These are phyloP conservation scores for Oldenlandia corymbosa DNA, from an alignment of 257 asterid genomes.

Conservation along the genomic window DNA sequence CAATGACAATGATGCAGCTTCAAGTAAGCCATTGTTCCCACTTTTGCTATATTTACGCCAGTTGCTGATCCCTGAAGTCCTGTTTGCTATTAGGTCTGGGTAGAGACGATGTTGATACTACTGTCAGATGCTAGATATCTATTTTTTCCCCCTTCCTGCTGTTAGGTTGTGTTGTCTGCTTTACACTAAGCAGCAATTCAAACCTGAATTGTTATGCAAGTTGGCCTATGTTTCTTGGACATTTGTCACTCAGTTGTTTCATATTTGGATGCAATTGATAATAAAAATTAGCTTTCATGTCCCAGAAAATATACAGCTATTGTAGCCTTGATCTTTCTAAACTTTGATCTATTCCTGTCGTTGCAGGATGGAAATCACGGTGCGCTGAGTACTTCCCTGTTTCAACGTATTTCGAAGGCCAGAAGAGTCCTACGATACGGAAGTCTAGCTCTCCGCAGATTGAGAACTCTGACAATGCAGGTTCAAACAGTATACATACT, in stretches of 20 bases:
- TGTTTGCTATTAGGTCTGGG: conserved; percentile 5
- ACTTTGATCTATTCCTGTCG: neutral
- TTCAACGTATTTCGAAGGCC: conserved; percentile 74
- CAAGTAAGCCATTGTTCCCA: conserved; percentile 37
- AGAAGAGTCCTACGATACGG: conserved; percentile 52
- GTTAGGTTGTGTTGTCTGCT: neutral
- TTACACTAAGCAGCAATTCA: neutral
- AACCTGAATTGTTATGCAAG: neutral
- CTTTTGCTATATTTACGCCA: neutral
- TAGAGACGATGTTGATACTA: neutral
- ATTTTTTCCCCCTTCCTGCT: neutral
- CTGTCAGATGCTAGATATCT: neutral
- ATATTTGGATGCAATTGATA: neutral
- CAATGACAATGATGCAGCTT: conserved; percentile 65
- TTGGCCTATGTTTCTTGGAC: neutral
- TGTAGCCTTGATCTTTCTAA: too few relatives aligned
- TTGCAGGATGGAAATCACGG: conserved; percentile 74
- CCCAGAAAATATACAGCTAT: neutral
- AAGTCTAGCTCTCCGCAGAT: conserved; percentile 32
- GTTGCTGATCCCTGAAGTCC: neutral
- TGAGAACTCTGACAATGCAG: conserved; percentile 48
- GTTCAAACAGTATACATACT: conserved; percentile 21
- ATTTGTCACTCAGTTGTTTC: too few relatives aligned
- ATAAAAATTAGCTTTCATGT: neutral
- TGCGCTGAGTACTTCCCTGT: conserved; percentile 75